phyloP scores from a whole-genome alignment of 2,329 filamentous ascomycete genomes.

The Pseudogymnoascus sp. region DNA sequence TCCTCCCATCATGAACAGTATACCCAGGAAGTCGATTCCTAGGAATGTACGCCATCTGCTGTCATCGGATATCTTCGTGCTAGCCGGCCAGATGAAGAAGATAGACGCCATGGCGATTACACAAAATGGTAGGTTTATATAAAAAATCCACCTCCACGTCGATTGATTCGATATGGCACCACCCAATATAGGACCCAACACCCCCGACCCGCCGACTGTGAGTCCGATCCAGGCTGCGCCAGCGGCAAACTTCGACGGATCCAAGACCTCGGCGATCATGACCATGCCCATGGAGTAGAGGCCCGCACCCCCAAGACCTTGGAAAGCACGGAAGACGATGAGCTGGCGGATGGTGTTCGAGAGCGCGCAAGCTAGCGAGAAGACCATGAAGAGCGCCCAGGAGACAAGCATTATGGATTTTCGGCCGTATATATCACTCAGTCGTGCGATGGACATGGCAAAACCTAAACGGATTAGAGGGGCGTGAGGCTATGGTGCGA shows the following conservation, averaged over 20 bases:
- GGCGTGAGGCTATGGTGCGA: too few species aligned
- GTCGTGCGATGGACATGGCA: constrained; percentile 4
- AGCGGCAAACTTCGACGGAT: constrained; percentile 32
- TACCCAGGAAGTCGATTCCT: constrained; percentile 7
- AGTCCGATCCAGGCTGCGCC: constrained; percentile 42
- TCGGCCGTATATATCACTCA: constrained; percentile 9
- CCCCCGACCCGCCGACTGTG: constrained; percentile 21
- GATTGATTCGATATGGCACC: constrained; percentile 18
- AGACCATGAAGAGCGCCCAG: constrained; percentile 8
- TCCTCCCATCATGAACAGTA: constrained; percentile 7
- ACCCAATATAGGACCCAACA: constrained; percentile 20
- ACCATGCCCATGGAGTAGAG: constrained; percentile 19
- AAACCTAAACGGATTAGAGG: constrained; percentile 2
- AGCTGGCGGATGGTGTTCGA: neutral
- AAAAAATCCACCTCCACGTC: constrained; percentile 37
- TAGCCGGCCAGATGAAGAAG: constrained; percentile 2
- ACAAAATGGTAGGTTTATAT: constrained; percentile 38
- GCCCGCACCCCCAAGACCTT: constrained; percentile 32
- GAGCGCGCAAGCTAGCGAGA: constrained; percentile 10
- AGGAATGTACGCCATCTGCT: neutral
- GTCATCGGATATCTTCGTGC: neutral
- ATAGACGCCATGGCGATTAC: neutral
- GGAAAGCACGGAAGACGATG: constrained; percentile 24
- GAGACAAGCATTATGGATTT: neutral
- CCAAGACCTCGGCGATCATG: constrained; percentile 40